phyloP scores from a whole-genome alignment of 148 eudicot species.

The Rhododendron griersonianum region DNA sequence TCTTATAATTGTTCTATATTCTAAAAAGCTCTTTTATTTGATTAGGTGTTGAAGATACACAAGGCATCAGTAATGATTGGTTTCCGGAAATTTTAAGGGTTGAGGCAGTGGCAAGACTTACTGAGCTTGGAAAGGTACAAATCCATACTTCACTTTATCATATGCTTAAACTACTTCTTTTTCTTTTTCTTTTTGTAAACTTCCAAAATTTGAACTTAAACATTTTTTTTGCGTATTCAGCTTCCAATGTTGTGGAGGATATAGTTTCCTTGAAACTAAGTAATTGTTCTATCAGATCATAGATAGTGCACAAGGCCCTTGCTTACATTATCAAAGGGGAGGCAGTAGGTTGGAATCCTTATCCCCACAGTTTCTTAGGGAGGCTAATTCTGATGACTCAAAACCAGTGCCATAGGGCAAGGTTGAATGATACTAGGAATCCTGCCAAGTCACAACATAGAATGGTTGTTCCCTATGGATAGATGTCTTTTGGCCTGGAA shows the following conservation, averaged over 20 bases:
- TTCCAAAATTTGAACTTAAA: neutral
- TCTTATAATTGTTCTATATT: neutral
- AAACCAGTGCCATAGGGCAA: neutral
- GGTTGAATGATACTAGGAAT: neutral
- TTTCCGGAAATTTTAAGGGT: slow-evolving; percentile 52
- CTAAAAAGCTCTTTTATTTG: neutral
- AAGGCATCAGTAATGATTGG: slow-evolving; percentile 29
- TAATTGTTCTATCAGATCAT: neutral
- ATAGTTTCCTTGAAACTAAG: neutral
- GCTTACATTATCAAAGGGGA: neutral
- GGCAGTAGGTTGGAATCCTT: neutral
- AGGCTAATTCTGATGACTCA: neutral
- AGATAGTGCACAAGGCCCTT: neutral
- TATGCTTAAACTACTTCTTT: neutral
- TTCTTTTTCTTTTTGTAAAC: neutral
- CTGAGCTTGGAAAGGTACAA: slow-evolving; percentile 75
- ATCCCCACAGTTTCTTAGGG: neutral
- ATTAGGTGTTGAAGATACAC: slow-evolving; percentile 38
- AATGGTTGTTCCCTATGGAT: neutral
- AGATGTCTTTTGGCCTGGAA: neutral
- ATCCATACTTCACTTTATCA: neutral
- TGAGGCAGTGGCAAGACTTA: slow-evolving; percentile 70
- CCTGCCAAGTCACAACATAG: neutral
- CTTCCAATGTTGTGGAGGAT: neutral
- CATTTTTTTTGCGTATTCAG: neutral